Percentiles rank a stretch among this genome's conserved stretches.
Conservation (phyloP, 164 flowering plant genomes). For the Vitis cinerea region DNA sequence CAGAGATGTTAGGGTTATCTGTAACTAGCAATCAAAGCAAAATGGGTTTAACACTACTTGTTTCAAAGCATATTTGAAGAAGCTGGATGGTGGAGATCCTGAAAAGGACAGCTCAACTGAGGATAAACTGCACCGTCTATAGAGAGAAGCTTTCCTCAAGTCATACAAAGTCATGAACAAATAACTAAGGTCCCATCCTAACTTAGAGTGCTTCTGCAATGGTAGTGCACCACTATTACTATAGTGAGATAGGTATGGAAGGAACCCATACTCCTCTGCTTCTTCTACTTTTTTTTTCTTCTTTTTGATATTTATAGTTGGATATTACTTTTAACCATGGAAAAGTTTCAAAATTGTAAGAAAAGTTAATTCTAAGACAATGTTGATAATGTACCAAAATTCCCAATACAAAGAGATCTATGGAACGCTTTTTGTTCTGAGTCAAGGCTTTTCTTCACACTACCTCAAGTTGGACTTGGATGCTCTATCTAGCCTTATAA, state of each 20-base stretch:
- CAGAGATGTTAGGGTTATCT: slow-evolving; percentile 87
- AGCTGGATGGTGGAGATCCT: slow-evolving; percentile 34
- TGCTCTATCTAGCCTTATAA: slow-evolving; percentile 78
- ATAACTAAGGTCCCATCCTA: slow-evolving; percentile 76
- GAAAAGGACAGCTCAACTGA: slow-evolving; percentile 43
- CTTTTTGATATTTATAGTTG: no score
- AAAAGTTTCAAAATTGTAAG: no score
- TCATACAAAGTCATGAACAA: slow-evolving; percentile 89
- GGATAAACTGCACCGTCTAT: slow-evolving; percentile 41
- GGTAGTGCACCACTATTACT: slow-evolving; percentile 87
- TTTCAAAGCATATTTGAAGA: slow-evolving; percentile 37
- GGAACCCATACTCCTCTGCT: neutral
- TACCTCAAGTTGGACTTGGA: slow-evolving; percentile 54
- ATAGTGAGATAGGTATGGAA: slow-evolving; percentile 75
- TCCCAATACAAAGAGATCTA: no score
- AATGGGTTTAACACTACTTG: slow-evolving; percentile 39
- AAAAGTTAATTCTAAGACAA: no score
- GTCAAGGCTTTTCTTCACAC: no score
- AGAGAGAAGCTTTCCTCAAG: slow-evolving; percentile 81
- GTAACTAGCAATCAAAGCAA: slow-evolving; percentile 61
- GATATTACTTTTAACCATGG: no score
- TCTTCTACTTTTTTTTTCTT: slow-evolving; percentile 4
- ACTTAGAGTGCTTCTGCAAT: slow-evolving; percentile 87
- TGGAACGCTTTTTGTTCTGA: no score
- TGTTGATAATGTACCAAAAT: no score